Evolutionary conservation across 202 grass and related monocot species (phyloP).

Genomic region (Setaria italica): DNA sequence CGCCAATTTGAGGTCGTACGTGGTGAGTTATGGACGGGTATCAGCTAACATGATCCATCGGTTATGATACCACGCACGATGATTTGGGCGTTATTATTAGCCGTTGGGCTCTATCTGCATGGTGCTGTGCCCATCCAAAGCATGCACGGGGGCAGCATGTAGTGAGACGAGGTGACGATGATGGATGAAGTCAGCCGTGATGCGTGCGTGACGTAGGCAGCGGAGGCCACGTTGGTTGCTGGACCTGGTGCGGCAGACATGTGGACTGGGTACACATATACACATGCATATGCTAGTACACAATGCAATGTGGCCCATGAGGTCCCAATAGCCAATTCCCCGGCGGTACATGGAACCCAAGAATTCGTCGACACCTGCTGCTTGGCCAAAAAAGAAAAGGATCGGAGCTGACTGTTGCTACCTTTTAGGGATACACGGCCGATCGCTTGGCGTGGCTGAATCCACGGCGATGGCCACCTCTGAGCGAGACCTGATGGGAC

Average conservation of each 20-base stretch:
- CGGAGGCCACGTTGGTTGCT: not conserved
- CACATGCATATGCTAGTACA: no score
- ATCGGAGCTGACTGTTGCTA: no score
- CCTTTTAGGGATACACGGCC: no score
- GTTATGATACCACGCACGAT: not conserved
- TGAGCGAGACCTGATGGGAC: not conserved
- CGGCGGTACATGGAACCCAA: no score
- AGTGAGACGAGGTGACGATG: not conserved
- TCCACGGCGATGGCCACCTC: conserved; percentile 2
- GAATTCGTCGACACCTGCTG: no score
- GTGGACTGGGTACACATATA: not conserved
- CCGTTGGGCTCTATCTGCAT: not conserved
- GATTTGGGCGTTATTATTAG: not conserved
- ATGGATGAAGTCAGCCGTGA: not conserved
- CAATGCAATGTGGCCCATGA: no score
- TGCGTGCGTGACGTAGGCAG: not conserved
- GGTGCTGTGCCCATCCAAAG: not conserved
- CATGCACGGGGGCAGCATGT: not conserved
- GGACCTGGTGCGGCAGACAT: not conserved
- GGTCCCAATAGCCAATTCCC: no score
- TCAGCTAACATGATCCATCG: not conserved
- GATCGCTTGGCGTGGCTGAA: not conserved
- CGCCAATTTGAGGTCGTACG: not conserved
- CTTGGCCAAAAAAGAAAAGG: no score
- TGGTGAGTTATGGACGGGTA: not conserved